Base-by-base conservation (phyloP, 495 filamentous ascomycete species). In the Aspergillus diversus region DNA sequence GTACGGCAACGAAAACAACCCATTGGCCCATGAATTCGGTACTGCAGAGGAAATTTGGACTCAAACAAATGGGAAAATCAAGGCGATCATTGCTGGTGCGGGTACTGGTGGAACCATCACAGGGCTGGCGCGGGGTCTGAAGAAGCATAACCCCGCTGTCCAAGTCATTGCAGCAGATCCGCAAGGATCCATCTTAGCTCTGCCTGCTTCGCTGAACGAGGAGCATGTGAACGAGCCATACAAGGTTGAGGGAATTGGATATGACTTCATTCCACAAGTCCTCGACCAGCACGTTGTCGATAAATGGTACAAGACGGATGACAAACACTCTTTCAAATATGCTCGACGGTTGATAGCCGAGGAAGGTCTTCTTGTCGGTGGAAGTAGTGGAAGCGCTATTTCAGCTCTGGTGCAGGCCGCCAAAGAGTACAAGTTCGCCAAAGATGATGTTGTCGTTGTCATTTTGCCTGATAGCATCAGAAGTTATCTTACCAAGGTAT, bases 191-290 rank as follows among this genome's bases (percentile, higher is more conserved):
- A 90, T 97, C 67, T 80, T 99, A 27, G 95, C 95, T 17, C 65
- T 93, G 17, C 95, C 95, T 5, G 83, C 86, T 60, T 61, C 75
- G 7, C 78, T 98, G 57, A 98, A 99, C 67, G 83, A 89, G 51
- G 86, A 89, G 60, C 84, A 89, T 65, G 85, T 82, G 35, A 92
- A 97, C 71, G 89, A 90, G 65, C 81, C 90, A 5, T 99, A 99
- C 73, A 98, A 98, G 79, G 95, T 99, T 0, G 95, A 99, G 79
- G 95, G 95, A 21, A 98, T 99, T 70, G 95, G 95, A 27, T 99
- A 99, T 71, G 95, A 99, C 71, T 99, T 99, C 71, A 90, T 98
- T 57, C 95, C 95, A 5, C 90, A 97, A 42, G 95, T 99, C 0
- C 83, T 99, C 31, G 89, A 96, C 67, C 91, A 88, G 63, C 72